Percentiles rank a stretch among this genome's conserved stretches.
Conservation (phyloP, 2,329 filamentous ascomycete species). For the Colletotrichum acutatum region DNA sequence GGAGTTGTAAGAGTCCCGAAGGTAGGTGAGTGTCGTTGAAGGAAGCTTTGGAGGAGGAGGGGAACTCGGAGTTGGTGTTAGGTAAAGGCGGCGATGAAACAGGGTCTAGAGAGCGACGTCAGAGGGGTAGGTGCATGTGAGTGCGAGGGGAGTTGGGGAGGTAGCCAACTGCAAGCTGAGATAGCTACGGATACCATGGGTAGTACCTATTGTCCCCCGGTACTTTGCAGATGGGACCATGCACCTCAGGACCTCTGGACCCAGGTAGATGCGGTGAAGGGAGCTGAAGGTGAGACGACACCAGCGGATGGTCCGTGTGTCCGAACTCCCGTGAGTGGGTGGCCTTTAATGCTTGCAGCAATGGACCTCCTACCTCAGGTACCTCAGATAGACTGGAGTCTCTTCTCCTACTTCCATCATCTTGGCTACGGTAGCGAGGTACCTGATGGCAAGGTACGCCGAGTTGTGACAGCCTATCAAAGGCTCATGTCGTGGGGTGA, state of each 20-base stretch:
- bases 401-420: not conserved
- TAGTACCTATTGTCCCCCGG: no score
- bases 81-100: slow-evolving; percentile 20
- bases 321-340: slow-evolving; percentile 24
- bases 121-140: slow-evolving; percentile 27
- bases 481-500: not conserved
- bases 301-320: slow-evolving; percentile 27
- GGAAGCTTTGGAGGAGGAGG: slow-evolving; percentile 30
- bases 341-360: not conserved
- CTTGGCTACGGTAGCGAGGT: no score
- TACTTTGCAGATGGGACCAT: not conserved
- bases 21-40: slow-evolving; percentile 3
- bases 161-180: slow-evolving; percentile 1
- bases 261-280: slow-evolving; percentile 19
- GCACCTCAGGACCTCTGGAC: not conserved
- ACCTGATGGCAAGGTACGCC: not conserved
- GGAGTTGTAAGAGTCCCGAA: not conserved
- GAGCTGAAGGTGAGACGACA: slow-evolving; percentile 22
- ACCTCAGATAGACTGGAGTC: not conserved
- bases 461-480: not conserved
- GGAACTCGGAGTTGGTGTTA: slow-evolving; percentile 23
- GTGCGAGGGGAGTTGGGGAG: slow-evolving; percentile 12
- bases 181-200: not conserved
- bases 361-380: not conserved
- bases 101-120: slow-evolving; percentile 29